These are phyloP conservation scores for Thelonectria discophora DNA, from an alignment of 2,329 filamentous ascomycete genomes.

Conservation along the genomic window DNA sequence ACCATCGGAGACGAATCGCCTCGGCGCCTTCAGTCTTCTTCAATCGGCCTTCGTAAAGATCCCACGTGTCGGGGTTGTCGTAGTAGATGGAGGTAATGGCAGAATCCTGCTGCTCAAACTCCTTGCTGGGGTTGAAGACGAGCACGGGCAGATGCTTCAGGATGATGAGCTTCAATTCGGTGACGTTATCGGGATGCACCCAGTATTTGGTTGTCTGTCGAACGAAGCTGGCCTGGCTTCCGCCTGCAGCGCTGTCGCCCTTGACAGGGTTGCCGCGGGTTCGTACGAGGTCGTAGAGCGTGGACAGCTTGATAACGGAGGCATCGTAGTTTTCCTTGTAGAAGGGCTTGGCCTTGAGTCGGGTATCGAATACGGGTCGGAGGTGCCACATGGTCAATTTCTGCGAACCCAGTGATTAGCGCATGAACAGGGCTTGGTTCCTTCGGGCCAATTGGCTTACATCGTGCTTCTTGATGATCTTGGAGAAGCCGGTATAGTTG, in stretches of 20 bases:
- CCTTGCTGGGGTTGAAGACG: conserved; percentile 97
- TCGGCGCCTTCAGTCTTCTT: conserved; percentile 99
- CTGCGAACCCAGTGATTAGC: conserved; percentile 54
- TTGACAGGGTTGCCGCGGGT: conserved; percentile 92
- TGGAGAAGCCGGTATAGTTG: conserved; percentile 99
- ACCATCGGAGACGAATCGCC: conserved; percentile 95
- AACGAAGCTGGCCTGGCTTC: conserved; percentile 92
- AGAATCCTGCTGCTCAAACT: conserved; percentile 88
- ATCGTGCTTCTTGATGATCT: conserved; percentile 99
- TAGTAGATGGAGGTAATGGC: conserved; percentile 99
- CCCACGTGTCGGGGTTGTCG: conserved; percentile 93
- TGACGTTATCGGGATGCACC: conserved; percentile 98
- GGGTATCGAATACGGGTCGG: conserved; percentile 92
- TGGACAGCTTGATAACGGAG: conserved; percentile 93
- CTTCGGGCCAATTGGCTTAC: conserved; percentile 58
- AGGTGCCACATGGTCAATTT: conserved; percentile 96
- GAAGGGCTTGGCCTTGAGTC: conserved; percentile 95
- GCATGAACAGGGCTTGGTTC: not conserved
- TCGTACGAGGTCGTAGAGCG: conserved; percentile 92
- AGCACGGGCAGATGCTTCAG: conserved; percentile 96
- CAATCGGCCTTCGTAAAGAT: conserved; percentile 90
- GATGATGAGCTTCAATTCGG: conserved; percentile 96
- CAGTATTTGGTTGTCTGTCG: conserved; percentile 99
- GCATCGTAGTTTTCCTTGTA: conserved; percentile 99
- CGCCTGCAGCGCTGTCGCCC: conserved; percentile 91